phyloP scores from a whole-genome alignment of 805 yeast genomes.

The Saccharomycopsis sp. region DNA sequence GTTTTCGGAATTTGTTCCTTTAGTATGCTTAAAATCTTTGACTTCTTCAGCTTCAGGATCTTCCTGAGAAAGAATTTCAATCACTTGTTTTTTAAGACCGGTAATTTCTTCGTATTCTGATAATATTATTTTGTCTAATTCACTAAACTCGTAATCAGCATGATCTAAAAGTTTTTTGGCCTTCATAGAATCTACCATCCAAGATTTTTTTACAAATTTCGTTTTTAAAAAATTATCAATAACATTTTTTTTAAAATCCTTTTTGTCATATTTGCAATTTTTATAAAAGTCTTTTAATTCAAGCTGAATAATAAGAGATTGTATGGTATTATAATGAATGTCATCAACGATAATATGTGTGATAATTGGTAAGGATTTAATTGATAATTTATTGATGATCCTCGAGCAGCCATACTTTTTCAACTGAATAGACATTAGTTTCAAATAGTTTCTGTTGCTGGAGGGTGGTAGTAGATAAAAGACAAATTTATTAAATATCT shows the following conservation, averaged over 20 bases:
- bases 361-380: not conserved
- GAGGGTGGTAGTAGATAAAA: no score
- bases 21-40: not conserved
- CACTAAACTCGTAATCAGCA: not conserved
- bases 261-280: not conserved
- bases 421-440: no score
- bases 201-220: constrained; percentile 7
- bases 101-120: constrained; percentile 4
- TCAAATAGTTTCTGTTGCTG: no score
- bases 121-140: not conserved
- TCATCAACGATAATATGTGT: constrained; percentile 9
- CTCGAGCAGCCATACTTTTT: no score
- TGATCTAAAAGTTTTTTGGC: constrained; percentile 1
- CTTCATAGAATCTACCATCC: constrained; percentile 14
- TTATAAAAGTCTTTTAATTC: not conserved
- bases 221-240: constrained; percentile 2
- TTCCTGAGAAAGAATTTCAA: not conserved
- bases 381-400: no score
- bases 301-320: not conserved
- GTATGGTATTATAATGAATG: not conserved
- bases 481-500: no score
- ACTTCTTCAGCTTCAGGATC: not conserved
- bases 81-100: not conserved
- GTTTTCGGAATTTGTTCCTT: not conserved
- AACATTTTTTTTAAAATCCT: not conserved